Percentiles rank a stretch among this genome's conserved stretches.
Conservation (phyloP, 345 rosid genomes). For the Angophora floribunda region DNA sequence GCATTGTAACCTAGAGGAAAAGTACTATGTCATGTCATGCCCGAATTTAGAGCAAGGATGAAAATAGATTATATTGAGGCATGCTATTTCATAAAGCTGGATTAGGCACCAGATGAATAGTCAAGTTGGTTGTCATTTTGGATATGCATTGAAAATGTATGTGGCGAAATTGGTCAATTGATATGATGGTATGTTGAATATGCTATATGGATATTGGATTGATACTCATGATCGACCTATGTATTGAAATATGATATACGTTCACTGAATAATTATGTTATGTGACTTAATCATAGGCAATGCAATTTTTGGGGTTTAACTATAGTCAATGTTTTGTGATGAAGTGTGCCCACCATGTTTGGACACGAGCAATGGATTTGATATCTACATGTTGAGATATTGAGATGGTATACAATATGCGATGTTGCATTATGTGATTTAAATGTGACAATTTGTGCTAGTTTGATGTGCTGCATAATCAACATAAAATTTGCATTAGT, state of each 20-base stretch:
- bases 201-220: not conserved
- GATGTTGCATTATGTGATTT: not conserved
- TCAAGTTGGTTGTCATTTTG: not conserved
- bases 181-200: not conserved
- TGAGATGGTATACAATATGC: not conserved
- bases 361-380: not conserved
- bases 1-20: not conserved
- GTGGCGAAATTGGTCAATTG: not conserved
- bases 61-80: not conserved
- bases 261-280: not conserved
- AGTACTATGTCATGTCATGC: accelerated
- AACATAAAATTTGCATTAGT: accelerated
- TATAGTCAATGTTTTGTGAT: too few species aligned
- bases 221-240: not conserved
- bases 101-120: not conserved
- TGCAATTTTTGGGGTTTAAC: too few species aligned
- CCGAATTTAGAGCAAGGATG: too few species aligned
- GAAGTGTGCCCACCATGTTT: not conserved
- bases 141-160: not conserved
- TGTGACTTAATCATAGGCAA: not conserved
- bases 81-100: not conserved
- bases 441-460: not conserved
- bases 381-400: not conserved
- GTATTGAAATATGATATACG: too few species aligned
- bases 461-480: not conserved